These are phyloP conservation scores for Trichoderma sp. DNA, from an alignment of 2,329 filamentous ascomycete species.

Conservation along the genomic window DNA sequence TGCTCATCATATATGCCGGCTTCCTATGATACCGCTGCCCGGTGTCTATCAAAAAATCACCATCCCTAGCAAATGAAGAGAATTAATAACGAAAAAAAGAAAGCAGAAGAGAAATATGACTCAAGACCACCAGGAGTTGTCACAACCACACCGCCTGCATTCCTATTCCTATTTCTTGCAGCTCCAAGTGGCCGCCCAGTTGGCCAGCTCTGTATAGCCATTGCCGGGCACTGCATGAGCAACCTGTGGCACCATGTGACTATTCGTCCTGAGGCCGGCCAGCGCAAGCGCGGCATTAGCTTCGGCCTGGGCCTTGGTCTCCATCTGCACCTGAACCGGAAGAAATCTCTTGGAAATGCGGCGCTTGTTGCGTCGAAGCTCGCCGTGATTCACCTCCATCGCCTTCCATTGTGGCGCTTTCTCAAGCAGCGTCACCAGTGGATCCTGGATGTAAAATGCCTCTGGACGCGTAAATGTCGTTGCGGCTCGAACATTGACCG, in stretches of 20 bases:
- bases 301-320: conserved; percentile 23
- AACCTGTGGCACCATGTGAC: conserved; percentile 20
- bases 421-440: conserved; percentile 25
- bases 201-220: not conserved
- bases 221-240: conserved; percentile 1
- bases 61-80: not conserved
- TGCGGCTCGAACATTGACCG: conserved; percentile 31
- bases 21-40: not conserved
- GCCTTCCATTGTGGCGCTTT: conserved; percentile 23
- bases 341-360: not conserved
- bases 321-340: conserved; percentile 3
- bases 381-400: conserved; percentile 16
- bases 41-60: conserved; percentile 1
- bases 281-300: conserved; percentile 26
- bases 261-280: conserved; percentile 25
- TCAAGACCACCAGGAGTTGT: not conserved
- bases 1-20: conserved; percentile 16
- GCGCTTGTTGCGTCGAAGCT: conserved; percentile 2
- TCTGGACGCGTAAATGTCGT: conserved; percentile 23
- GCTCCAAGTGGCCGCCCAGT: conserved; percentile 11
- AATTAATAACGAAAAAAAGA: not conserved
- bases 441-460: conserved; percentile 27
- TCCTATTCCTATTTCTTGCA: conserved; percentile 12
- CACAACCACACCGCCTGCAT: not conserved
- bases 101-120: not conserved